phyloP scores from a whole-genome alignment of 768 basidiomycete species.

The Galerina sulciceps region DNA sequence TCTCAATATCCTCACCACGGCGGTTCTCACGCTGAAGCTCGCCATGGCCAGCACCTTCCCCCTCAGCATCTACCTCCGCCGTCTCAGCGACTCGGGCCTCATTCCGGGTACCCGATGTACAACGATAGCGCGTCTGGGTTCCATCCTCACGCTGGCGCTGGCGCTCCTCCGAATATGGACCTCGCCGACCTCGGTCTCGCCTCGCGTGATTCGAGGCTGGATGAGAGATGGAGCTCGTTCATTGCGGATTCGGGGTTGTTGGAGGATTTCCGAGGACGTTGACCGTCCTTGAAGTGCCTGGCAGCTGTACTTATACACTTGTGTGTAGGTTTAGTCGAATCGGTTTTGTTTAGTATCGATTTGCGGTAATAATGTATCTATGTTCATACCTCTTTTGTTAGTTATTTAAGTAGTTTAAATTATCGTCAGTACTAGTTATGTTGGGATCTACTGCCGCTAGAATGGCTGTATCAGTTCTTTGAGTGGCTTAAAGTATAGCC shows the following conservation, averaged over 20 bases:
- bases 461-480: too few relatives aligned
- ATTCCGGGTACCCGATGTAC: not conserved
- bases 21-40: not conserved
- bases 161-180: constrained; percentile 36
- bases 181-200: constrained; percentile 66
- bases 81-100: not conserved
- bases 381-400: too few relatives aligned
- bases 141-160: constrained; percentile 16
- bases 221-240: constrained; percentile 67
- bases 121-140: not conserved
- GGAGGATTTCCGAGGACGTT: constrained; percentile 33
- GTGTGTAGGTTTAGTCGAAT: too few relatives aligned
- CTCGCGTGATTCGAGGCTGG: constrained; percentile 59
- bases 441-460: too few relatives aligned
- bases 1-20: constrained; percentile 11
- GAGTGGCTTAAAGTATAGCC: too few relatives aligned
- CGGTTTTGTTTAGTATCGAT: too few relatives aligned
- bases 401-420: too few relatives aligned
- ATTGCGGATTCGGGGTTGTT: constrained; percentile 67
- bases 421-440: too few relatives aligned
- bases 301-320: too few relatives aligned
- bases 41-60: not conserved
- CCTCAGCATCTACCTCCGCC: not conserved
- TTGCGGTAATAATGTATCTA: too few relatives aligned
- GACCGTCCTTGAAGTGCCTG: not conserved